Evolutionary conservation across 495 filamentous ascomycete species (phyloP).

Genomic region (Staphylotrichum longicolle): DNA sequence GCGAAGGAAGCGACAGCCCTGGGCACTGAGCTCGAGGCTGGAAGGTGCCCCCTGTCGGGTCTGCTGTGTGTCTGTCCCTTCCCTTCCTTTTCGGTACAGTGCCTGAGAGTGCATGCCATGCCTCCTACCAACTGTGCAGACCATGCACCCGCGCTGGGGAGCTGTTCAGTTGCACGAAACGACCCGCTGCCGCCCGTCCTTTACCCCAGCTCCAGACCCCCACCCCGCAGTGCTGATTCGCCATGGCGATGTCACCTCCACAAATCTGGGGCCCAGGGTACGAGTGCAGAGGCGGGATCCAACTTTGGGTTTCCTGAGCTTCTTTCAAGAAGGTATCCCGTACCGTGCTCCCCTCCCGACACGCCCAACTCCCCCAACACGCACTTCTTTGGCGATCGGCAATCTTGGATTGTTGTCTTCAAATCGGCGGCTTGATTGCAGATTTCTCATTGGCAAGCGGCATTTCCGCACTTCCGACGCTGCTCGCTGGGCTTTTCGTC

Average conservation of each 20-base stretch:
- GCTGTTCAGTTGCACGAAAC: neutral
- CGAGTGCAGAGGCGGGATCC: neutral
- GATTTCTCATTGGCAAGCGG: too few relatives aligned
- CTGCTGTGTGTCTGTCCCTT: neutral
- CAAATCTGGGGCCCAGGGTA: conserved; percentile 2
- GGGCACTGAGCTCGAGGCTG: too few relatives aligned
- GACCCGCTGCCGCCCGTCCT: neutral
- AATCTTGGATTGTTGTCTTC: too few relatives aligned
- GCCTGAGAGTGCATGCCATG: neutral
- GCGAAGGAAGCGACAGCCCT: too few relatives aligned
- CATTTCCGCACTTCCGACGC: too few relatives aligned
- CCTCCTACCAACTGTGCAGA: too few relatives aligned
- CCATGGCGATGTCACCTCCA: neutral
- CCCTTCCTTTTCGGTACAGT: conserved; percentile 6
- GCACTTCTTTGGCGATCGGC: too few relatives aligned
- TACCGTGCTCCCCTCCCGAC: too few relatives aligned
- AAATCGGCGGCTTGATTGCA: too few relatives aligned
- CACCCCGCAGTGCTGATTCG: conserved; percentile 4
- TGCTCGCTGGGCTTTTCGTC: too few relatives aligned
- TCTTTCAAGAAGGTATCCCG: neutral
- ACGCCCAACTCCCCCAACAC: too few relatives aligned
- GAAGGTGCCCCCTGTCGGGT: too few relatives aligned
- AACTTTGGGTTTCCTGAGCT: neutral
- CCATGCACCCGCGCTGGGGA: neutral
- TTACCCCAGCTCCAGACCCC: conserved; percentile 3